Conservation (phyloP, 1,139 yeast species). For the Taphrina sp. region DNA sequence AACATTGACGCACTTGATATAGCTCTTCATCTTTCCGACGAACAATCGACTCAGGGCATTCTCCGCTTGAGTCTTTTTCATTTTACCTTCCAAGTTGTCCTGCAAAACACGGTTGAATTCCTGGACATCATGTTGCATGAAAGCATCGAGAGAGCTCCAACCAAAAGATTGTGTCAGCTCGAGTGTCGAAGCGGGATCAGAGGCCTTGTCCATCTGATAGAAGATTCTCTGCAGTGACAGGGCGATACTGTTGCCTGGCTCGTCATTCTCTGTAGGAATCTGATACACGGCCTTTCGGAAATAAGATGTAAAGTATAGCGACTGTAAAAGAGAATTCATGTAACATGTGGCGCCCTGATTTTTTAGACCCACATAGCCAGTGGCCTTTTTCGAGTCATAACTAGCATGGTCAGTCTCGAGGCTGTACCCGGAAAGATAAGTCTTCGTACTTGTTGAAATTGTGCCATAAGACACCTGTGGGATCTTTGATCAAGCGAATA, state of each 20-base stretch:
- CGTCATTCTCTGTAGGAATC: constrained; percentile 71
- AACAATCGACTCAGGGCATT: constrained; percentile 75
- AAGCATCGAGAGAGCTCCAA: constrained; percentile 95
- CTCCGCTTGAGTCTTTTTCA: constrained; percentile 87
- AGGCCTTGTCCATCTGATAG: constrained; percentile 69
- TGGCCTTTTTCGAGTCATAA: constrained; percentile 79
- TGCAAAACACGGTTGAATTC: constrained; percentile 91
- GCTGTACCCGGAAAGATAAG: constrained; percentile 45
- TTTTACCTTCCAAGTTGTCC: constrained; percentile 87
- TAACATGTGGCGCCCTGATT: constrained; percentile 99
- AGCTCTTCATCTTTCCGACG: constrained; percentile 96
- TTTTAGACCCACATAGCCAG: constrained; percentile 89
- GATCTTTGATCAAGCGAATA: constrained; percentile 75
- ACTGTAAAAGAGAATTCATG: constrained; percentile 83
- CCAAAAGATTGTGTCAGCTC: constrained; percentile 92
- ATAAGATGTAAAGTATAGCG: constrained; percentile 77
- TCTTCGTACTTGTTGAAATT: constrained; percentile 52
- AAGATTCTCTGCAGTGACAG: constrained; percentile 84
- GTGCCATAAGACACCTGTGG: constrained; percentile 94
- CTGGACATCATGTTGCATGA: constrained; percentile 97
- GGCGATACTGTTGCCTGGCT: constrained; percentile 61
- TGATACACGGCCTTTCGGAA: constrained; percentile 79
- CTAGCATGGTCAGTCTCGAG: constrained; percentile 16
- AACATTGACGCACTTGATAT: constrained; percentile 88
- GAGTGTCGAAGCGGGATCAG: constrained; percentile 74